Evolutionary conservation across 495 filamentous ascomycete genomes (phyloP).

Genomic region (Durotheca rogersii): DNA sequence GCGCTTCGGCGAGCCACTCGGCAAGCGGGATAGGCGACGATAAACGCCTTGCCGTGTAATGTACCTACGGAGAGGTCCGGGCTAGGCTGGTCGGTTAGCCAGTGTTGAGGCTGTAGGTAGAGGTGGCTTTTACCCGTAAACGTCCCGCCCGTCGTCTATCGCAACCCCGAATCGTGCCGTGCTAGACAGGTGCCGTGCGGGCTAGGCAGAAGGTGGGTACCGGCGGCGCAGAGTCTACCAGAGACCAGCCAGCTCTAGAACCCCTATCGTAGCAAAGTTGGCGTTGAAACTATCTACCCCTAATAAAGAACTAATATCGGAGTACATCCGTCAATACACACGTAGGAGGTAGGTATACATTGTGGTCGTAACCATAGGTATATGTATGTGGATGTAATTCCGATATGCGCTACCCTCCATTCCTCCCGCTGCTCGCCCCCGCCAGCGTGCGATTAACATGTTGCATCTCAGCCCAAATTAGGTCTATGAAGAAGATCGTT

Average conservation of each 20-base stretch:
- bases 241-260: conserved; percentile 27
- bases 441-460: conserved; percentile 26
- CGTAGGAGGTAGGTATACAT: too few relatives aligned
- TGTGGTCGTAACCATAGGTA: too few relatives aligned
- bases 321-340: too few relatives aligned
- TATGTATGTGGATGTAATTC: too few relatives aligned
- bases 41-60: too few relatives aligned
- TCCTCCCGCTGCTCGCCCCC: conserved; percentile 9
- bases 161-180: not conserved
- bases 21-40: too few relatives aligned
- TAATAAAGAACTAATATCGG: conserved; percentile 30
- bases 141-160: not conserved
- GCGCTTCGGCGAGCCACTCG: too few relatives aligned
- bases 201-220: conserved; percentile 15
- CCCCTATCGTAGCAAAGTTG: conserved; percentile 23
- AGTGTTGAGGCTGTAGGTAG: not conserved
- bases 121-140: conserved; percentile 16
- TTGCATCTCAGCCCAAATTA: conserved; percentile 30
- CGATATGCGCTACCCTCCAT: conserved; percentile 2
- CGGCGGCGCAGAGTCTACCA: conserved; percentile 7
- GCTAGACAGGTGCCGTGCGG: not conserved
- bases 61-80: too few relatives aligned
- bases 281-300: conserved; percentile 16
- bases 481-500: conserved; percentile 32
- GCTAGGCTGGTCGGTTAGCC: conserved; percentile 1